These are phyloP conservation scores for Cryptosporidium parvum DNA, from an alignment of 169 alveolate genomes.

Conservation along the genomic window DNA sequence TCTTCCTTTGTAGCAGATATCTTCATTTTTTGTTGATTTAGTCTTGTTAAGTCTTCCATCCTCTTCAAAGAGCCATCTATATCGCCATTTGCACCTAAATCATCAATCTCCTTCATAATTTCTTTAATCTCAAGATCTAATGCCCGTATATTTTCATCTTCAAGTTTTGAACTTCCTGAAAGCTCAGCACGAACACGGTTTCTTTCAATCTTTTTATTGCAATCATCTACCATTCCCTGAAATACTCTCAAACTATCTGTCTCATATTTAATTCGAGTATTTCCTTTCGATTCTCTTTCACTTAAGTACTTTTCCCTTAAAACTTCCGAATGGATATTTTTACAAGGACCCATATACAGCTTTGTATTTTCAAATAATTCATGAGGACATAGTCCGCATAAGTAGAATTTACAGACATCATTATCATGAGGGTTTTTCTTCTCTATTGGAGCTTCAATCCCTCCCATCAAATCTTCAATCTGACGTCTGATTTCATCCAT, in stretches of 20 bases:
- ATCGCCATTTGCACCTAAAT: constrained; percentile 82
- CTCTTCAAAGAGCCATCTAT: constrained; percentile 83
- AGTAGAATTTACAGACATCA: constrained; percentile 85
- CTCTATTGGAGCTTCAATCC: constrained; percentile 83
- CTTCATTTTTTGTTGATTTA: constrained; percentile 81
- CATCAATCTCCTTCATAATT: constrained; percentile 71
- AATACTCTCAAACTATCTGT: constrained; percentile 81
- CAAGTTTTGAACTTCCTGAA: constrained; percentile 67
- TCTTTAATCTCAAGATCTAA: constrained; percentile 56
- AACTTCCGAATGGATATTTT: constrained; percentile 82
- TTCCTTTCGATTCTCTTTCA: constrained; percentile 78
- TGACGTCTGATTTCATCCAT: constrained; percentile 87
- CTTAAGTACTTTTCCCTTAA: constrained; percentile 78
- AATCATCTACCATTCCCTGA: constrained; percentile 84
- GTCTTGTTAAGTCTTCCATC: constrained; percentile 82
- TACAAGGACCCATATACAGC: constrained; percentile 87
- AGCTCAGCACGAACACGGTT: constrained; percentile 64
- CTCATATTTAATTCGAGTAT: constrained; percentile 80
- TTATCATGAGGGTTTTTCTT: constrained; percentile 81
- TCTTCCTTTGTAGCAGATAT: constrained; percentile 79
- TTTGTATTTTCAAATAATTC: constrained; percentile 88
- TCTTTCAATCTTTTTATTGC: constrained; percentile 81
- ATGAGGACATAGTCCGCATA: constrained; percentile 88
- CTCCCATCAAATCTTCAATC: constrained; percentile 85
- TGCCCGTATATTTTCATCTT: constrained; percentile 49